These are phyloP conservation scores for Starmerella scarabaei DNA, from an alignment of 805 yeast genomes.

Conservation along the genomic window DNA sequence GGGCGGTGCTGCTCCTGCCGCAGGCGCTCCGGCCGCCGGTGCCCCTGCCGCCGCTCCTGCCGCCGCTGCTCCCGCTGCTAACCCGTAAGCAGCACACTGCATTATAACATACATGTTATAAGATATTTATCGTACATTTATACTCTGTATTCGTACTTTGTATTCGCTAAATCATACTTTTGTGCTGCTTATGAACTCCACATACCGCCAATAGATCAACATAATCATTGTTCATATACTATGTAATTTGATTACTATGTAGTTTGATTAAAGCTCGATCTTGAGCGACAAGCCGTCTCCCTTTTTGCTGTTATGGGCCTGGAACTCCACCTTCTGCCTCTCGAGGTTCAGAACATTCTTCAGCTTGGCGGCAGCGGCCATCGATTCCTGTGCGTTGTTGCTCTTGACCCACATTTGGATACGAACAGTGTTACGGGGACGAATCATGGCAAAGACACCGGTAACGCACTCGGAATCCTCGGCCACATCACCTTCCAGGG, in stretches of 20 bases:
- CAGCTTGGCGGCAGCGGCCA: conserved; percentile 71
- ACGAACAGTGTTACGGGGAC: conserved; percentile 60
- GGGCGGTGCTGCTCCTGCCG: background rate
- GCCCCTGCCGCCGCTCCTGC: conserved; percentile 3
- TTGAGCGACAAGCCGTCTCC: conserved; percentile 14
- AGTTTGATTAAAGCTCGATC: conserved; percentile 17
- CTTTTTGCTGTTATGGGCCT: conserved; percentile 39
- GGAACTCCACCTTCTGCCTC: conserved; percentile 70
- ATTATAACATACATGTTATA: background rate
- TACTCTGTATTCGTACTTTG: no score
- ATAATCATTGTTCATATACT: no score
- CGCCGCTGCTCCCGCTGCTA: conserved; percentile 4
- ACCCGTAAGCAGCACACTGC: background rate
- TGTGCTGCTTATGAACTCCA: no score
- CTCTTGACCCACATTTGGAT: conserved; percentile 88
- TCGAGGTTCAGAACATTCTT: conserved; percentile 66
- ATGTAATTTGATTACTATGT: no score
- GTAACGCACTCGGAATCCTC: conserved; percentile 76
- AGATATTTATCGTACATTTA: background rate
- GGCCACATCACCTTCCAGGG: conserved; percentile 58
- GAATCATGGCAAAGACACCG: conserved; percentile 83
- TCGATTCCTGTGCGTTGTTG: conserved; percentile 36
- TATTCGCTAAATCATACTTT: no score
- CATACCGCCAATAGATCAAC: no score
- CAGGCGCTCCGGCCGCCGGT: background rate